Conservation (phyloP, 2,329 filamentous ascomycete species). For the Penicillium sp. region DNA sequence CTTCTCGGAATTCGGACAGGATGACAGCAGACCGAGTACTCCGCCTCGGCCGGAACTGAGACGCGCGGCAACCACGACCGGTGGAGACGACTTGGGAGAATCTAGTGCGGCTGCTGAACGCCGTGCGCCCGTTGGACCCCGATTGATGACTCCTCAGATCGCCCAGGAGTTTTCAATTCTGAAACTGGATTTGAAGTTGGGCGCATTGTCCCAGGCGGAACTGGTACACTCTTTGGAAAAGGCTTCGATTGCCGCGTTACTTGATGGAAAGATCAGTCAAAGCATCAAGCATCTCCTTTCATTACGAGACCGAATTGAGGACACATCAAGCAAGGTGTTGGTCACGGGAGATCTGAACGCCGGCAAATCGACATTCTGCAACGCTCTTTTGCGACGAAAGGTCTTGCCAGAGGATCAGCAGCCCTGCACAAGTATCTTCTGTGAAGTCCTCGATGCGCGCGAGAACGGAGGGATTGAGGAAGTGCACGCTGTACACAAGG, state of each 20-base stretch:
- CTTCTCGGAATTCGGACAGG: slow-evolving; percentile 36
- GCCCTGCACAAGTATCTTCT: slow-evolving; percentile 97
- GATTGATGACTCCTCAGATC: slow-evolving; percentile 87
- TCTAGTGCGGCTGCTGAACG: slow-evolving; percentile 71
- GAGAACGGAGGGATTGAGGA: slow-evolving; percentile 92
- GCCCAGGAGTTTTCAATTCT: slow-evolving; percentile 94
- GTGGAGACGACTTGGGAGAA: slow-evolving; percentile 63
- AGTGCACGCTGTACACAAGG: slow-evolving; percentile 90
- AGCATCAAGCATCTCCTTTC: slow-evolving; percentile 88
- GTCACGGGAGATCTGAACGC: slow-evolving; percentile 96
- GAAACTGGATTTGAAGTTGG: slow-evolving; percentile 91
- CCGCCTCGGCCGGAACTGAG: slow-evolving; percentile 56
- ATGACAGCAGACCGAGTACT: slow-evolving; percentile 27
- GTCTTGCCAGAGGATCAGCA: slow-evolving; percentile 96
- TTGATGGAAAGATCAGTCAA: slow-evolving; percentile 92
- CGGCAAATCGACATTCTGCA: slow-evolving; percentile 98
- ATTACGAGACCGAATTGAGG: slow-evolving; percentile 90
- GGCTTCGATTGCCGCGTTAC: slow-evolving; percentile 79
- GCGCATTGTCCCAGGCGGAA: slow-evolving; percentile 80
- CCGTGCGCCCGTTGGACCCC: slow-evolving; percentile 67
- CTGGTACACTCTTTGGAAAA: slow-evolving; percentile 95
- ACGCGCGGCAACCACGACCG: slow-evolving; percentile 72
- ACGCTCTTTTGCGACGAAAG: slow-evolving; percentile 90
- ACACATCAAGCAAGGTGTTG: slow-evolving; percentile 94
- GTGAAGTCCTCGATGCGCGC: slow-evolving; percentile 88